Evolutionary conservation across 140 eudicot species (phyloP), one percentile per base, ranked within the genome.

Genomic region (Flaveria floridana): DNA sequence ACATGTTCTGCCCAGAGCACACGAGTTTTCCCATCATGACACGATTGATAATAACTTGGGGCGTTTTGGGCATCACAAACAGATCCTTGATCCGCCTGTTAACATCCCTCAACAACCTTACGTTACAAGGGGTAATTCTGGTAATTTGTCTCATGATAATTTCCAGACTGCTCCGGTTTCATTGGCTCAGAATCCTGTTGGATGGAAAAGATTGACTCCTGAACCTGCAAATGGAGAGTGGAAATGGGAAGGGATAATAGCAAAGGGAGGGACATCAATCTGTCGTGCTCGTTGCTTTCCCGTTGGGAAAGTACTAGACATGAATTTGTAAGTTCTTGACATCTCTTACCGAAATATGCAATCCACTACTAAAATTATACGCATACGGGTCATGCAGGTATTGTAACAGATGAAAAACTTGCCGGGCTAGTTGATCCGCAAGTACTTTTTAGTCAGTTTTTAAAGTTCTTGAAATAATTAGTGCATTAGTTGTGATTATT

Each of bases 251-350:
- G 99, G 99, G 26, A 76, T 87, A 55, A 90, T 94, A 25, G 97
- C 97, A 9, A 94, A 94, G 82, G 97, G 96, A 48, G 99, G 99
- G 71, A 85, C 87, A 30, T 71, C 97, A 10, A 88, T 94, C 72
- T 94, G 99, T 73, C 99, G 89, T n/a, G 99, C 97, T 59, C 97
- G 99, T 47, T 90, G 97, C 84, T 88, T 94, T 77, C 99, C 97
- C 30, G 96, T 94, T 71, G 99, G 99, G 41, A 90, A 90, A 84
- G 89, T 80, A 51, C 81, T 89, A 52, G 99, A 94, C 51, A 80
- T 90, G 85, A 21, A 68, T 52, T 76, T 94, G 99, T 94, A 88
- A 90, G 98, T 74, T 74, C 61, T 62, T 26, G 2, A 70, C 72
- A 50, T 65, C 70, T 59, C 4, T 70, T 34, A 18, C 11, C 44